Percentiles rank a stretch among this genome's conserved stretches.
Conservation (phyloP, 352 stramenopile species). For the Stramenopiles sp. region DNA sequence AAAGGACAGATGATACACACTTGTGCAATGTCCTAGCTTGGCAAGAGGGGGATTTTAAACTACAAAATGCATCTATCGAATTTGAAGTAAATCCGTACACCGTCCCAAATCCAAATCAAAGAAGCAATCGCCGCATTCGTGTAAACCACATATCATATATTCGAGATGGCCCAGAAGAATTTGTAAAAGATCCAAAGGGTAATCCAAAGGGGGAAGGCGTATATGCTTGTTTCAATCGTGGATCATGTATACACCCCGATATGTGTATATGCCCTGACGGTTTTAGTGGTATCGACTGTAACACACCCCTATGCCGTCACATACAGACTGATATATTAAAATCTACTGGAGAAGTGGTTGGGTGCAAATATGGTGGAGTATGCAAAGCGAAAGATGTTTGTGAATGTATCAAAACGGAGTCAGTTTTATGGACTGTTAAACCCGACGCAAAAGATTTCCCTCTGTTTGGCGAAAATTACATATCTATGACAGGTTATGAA, state of each 20-base stretch:
- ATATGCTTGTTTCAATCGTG: constrained; percentile 77
- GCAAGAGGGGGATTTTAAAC: constrained; percentile 72
- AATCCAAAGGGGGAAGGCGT: constrained; percentile 56
- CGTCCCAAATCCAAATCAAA: not conserved
- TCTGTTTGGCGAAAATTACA: constrained; percentile 37
- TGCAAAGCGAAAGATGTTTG: constrained; percentile 76
- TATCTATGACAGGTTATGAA: constrained; percentile 67
- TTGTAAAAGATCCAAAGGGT: not conserved
- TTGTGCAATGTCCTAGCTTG: constrained; percentile 67
- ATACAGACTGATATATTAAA: constrained; percentile 24
- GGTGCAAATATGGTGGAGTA: constrained; percentile 72
- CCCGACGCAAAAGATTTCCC: not conserved
- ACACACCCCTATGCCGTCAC: constrained; percentile 65
- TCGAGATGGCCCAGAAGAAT: not conserved
- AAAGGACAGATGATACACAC: constrained; percentile 24
- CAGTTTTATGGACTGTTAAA: constrained; percentile 42
- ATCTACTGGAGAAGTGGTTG: constrained; percentile 19
- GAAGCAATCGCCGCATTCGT: not conserved
- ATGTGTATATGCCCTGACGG: constrained; percentile 70
- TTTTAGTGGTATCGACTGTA: constrained; percentile 78
- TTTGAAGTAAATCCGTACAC: constrained; percentile 4
- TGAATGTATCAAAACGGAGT: constrained; percentile 61
- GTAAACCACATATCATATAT: not conserved
- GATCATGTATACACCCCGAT: constrained; percentile 68
- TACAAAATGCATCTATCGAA: constrained; percentile 15